These are phyloP conservation scores for barrel medic (Medicago truncatula) DNA, from an alignment of 306 rosid genomes.

Conservation along the genomic window MtrunA17r5.0-ANR NC_053049.1:43318501-43319000, in stretches of 20 bases:
- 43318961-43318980: too few species aligned
- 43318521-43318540: conserved; percentile 34
- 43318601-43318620: background rate
- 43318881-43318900: too few species aligned
- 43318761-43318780: conserved; percentile 67
- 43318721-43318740: conserved; percentile 84
- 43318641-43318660: background rate
- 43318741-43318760: conserved; percentile 81
- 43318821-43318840: conserved; percentile 41
- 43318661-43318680: background rate
- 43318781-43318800: too few species aligned
- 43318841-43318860: background rate
- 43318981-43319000: too few species aligned
- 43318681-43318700: conserved; percentile 46
- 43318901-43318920: too few species aligned
- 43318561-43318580: conserved; percentile 41
- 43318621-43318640: background rate
- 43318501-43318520: too few species aligned
- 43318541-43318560: background rate
- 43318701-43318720: conserved; percentile 49
- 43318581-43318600: background rate
- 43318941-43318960: too few species aligned
- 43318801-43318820: conserved; percentile 79
- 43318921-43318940: too few species aligned
- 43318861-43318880: too few species aligned